Conservation (phyloP, 2,329 filamentous ascomycete species). For the Aspergillus transmontanensis region DNA sequence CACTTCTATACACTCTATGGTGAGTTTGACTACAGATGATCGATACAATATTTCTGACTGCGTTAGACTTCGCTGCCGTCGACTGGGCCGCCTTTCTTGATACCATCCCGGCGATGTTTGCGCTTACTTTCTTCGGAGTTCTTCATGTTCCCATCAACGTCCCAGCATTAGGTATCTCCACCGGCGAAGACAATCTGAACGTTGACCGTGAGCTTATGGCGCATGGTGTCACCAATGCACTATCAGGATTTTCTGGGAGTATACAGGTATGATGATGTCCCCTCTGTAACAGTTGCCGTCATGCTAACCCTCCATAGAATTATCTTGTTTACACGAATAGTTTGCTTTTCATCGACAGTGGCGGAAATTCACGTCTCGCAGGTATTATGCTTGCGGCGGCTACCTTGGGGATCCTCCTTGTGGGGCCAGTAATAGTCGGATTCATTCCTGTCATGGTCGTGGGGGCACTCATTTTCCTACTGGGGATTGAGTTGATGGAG, state of each 20-base stretch:
- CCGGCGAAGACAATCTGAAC: constrained; percentile 88
- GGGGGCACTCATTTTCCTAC: constrained; percentile 88
- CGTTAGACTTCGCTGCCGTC: constrained; percentile 73
- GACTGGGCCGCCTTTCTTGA: constrained; percentile 82
- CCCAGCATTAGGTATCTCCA: constrained; percentile 85
- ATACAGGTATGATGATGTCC: constrained; percentile 59
- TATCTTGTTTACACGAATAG: constrained; percentile 98
- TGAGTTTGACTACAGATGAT: constrained; percentile 50
- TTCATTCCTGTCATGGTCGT: constrained; percentile 98
- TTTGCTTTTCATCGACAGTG: constrained; percentile 92
- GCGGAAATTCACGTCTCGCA: constrained; percentile 82
- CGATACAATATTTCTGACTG: constrained; percentile 5
- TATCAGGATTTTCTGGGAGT: constrained; percentile 84
- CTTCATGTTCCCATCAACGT: constrained; percentile 98
- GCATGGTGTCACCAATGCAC: constrained; percentile 88
- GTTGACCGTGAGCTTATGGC: constrained; percentile 89
- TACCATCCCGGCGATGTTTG: constrained; percentile 91
- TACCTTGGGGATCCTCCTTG: constrained; percentile 79
- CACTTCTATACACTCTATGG: constrained; percentile 96
- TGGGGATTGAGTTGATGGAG: constrained; percentile 87
- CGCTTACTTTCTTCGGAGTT: constrained; percentile 94
- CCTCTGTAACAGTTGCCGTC: neutral
- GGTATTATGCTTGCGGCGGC: constrained; percentile 80
- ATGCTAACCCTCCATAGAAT: constrained; percentile 62
- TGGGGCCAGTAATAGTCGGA: constrained; percentile 85